Evolutionary conservation across 495 filamentous ascomycete species (phyloP).

Genomic region (Tuber microsphaerosporum): DNA sequence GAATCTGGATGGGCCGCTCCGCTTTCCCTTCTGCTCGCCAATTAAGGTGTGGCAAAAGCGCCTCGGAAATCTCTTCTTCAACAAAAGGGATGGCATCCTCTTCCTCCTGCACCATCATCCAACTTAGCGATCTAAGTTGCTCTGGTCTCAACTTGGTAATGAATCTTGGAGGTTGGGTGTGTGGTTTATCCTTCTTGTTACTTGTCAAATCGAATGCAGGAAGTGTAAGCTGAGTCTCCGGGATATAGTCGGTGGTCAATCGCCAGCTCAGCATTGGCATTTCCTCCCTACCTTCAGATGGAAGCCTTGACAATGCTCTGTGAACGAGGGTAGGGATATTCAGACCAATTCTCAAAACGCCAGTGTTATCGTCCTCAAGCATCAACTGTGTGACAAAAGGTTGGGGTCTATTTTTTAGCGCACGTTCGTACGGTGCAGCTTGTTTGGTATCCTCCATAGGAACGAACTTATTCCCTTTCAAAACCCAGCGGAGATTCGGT

Average conservation of each 20-base stretch:
- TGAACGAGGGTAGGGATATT: conserved; percentile 55
- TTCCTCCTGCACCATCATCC: conserved; percentile 61
- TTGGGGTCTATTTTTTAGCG: conserved; percentile 46
- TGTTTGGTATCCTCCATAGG: conserved; percentile 42
- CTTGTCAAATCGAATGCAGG: conserved; percentile 44
- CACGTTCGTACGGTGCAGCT: conserved; percentile 42
- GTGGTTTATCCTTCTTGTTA: conserved; percentile 46
- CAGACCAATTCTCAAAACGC: conserved; percentile 48
- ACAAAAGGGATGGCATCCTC: conserved; percentile 47
- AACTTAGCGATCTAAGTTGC: conserved; percentile 55
- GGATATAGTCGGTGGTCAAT: conserved; percentile 48
- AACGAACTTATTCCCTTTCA: conserved; percentile 35
- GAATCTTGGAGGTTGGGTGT: conserved; percentile 46
- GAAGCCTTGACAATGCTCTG: conserved; percentile 48
- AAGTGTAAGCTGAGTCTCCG: conserved; percentile 40
- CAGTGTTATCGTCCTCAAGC: conserved; percentile 37
- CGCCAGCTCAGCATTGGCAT: conserved; percentile 47
- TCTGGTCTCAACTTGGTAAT: conserved; percentile 47
- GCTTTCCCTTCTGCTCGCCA: conserved; percentile 59
- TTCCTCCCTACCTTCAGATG: conserved; percentile 15
- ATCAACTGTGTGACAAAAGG: conserved; percentile 47
- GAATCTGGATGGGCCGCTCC: conserved; percentile 46
- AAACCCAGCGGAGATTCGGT: conserved; percentile 42
- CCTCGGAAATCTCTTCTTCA: conserved; percentile 65
- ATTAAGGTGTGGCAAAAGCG: conserved; percentile 51